phyloP scores from a whole-genome alignment of 2,329 filamentous ascomycete genomes.

The Verticillium nonalfalfae region DNA sequence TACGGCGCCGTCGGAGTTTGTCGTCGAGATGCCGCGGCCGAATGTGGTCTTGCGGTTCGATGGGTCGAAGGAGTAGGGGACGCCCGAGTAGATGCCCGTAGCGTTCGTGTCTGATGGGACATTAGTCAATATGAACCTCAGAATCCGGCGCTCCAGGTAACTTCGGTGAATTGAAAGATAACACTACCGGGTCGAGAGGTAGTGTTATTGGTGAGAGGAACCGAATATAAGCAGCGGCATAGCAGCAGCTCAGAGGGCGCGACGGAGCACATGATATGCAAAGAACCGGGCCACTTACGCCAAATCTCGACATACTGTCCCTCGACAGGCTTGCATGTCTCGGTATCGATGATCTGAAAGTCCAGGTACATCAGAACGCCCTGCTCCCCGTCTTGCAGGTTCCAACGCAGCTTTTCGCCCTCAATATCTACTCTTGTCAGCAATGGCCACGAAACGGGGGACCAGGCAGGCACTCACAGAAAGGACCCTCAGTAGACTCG shows the following conservation, averaged over 20 bases:
- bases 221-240: neutral
- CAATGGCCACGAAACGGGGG: neutral
- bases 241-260: too few relatives aligned
- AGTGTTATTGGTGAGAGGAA: neutral
- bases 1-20: neutral
- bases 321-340: constrained; percentile 6
- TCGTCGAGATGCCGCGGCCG: neutral
- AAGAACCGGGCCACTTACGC: neutral
- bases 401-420: constrained; percentile 5
- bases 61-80: constrained; percentile 3
- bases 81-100: constrained; percentile 7
- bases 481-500: neutral
- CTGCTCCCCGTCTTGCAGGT: constrained; percentile 1
- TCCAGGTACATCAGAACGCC: constrained; percentile 6
- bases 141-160: too few relatives aligned
- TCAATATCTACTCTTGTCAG: constrained; percentile 5
- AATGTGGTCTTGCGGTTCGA: neutral
- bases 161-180: too few relatives aligned
- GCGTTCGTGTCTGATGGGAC: constrained; percentile 5
- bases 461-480: neutral
- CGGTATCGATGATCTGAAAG: constrained; percentile 8
- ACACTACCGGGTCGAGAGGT: neutral
- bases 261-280: too few relatives aligned
- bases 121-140: too few relatives aligned
- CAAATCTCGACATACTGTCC: constrained; percentile 5